Percentiles rank a stretch among this genome's conserved stretches.
Conservation (phyloP, 768 basidiomycete species). For the Mycena polygramma region DNA sequence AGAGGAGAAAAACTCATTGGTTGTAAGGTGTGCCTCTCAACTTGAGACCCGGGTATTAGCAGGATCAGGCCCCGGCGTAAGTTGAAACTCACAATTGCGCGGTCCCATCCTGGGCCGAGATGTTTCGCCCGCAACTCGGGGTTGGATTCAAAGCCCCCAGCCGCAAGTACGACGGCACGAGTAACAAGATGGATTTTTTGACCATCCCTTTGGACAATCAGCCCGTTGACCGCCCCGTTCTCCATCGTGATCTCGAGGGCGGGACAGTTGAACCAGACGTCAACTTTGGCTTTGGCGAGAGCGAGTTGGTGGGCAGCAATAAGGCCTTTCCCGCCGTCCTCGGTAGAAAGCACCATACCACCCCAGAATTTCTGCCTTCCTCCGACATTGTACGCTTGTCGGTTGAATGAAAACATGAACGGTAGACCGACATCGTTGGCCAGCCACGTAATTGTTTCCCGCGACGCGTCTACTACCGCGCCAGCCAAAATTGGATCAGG, state of each 20-base stretch:
- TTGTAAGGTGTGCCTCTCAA: conserved; percentile 81
- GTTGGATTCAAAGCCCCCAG: conserved; percentile 77
- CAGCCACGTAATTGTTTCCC: conserved; percentile 71
- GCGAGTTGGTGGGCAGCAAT: conserved; percentile 68
- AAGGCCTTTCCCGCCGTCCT: conserved; percentile 77
- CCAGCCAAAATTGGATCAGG: conserved; percentile 64
- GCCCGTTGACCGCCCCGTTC: conserved; percentile 57
- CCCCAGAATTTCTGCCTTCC: conserved; percentile 80
- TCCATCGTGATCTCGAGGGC: conserved; percentile 56
- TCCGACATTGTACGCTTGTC: conserved; percentile 76
- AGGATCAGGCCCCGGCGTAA: conserved; percentile 5
- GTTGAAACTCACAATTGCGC: conserved; percentile 60
- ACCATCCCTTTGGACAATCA: conserved; percentile 58
- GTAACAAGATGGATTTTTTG: conserved; percentile 52
- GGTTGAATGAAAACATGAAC: conserved; percentile 71
- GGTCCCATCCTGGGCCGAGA: conserved; percentile 71
- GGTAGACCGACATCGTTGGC: conserved; percentile 62
- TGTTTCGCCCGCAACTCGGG: conserved; percentile 62
- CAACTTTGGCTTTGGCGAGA: conserved; percentile 62
- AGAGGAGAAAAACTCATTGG: conserved; percentile 37
- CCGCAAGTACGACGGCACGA: conserved; percentile 69
- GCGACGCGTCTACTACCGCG: conserved; percentile 67
- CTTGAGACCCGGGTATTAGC: conserved; percentile 46
- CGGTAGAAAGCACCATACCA: conserved; percentile 72
- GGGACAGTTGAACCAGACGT: conserved; percentile 69